Evolutionary conservation across 73 alveolate genomes (phyloP).

Genomic region (Paramecium biaurelia): DNA sequence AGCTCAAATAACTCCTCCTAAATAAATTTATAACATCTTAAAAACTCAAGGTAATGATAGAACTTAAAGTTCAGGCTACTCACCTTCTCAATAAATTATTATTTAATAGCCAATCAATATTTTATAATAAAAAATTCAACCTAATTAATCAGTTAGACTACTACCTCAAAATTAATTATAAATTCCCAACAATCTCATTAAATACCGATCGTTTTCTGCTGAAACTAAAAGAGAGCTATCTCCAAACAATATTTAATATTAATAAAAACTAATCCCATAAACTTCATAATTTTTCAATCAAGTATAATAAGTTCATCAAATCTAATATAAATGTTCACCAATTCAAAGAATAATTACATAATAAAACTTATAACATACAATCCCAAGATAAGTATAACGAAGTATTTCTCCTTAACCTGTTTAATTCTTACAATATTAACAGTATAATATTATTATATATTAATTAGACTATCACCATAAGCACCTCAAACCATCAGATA

Average conservation of each 20-base stretch:
- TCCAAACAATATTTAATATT: neutral
- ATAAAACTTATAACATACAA: neutral
- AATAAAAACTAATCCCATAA: neutral
- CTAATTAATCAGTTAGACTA: neutral
- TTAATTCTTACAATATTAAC: neutral
- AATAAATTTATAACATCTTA: neutral
- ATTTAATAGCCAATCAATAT: neutral
- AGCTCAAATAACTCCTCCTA: neutral
- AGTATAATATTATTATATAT: neutral
- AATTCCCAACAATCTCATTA: neutral
- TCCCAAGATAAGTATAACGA: neutral
- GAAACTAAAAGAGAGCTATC: neutral
- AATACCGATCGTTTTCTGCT: neutral
- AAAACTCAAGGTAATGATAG: neutral
- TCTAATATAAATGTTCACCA: neutral
- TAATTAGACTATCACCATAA: neutral
- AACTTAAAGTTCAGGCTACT: neutral
- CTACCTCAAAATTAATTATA: neutral
- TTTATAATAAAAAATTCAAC: neutral
- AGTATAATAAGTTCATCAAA: neutral
- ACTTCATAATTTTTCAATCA: neutral
- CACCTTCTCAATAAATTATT: neutral
- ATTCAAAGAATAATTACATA: neutral
- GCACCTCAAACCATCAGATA: neutral
- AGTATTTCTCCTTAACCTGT: neutral